Evolutionary conservation across 108 stramenopile genomes (phyloP).

Genomic region (Nannochloropsis gaditana): DNA sequence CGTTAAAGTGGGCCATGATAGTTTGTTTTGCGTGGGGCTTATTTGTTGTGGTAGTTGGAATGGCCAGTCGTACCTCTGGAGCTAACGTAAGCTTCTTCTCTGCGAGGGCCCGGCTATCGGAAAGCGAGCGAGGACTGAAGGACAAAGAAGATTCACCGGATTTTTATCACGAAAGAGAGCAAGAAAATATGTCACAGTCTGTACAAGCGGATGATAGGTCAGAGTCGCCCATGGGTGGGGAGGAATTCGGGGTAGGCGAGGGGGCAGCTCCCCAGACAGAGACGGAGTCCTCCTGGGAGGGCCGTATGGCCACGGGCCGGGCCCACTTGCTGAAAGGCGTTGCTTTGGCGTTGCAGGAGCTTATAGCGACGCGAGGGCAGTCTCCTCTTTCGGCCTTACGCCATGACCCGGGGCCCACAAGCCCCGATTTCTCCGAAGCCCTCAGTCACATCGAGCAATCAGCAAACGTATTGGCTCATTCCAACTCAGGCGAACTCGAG

Average conservation of each 20-base stretch:
- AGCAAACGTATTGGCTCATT: not conserved
- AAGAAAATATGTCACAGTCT: not conserved
- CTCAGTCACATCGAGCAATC: not conserved
- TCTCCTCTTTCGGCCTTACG: not conserved
- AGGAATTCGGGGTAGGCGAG: not conserved
- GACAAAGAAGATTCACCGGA: no score
- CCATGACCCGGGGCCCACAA: not conserved
- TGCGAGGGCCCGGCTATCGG: not conserved
- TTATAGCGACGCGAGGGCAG: not conserved
- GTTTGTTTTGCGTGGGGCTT: not conserved
- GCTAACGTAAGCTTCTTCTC: not conserved
- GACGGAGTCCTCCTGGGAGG: not conserved
- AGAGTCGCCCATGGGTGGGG: not conserved
- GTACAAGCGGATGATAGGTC: not conserved
- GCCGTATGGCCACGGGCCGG: not conserved
- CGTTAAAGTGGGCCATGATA: not conserved
- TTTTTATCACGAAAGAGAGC: not conserved
- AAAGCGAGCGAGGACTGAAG: not conserved
- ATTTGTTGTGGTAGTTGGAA: not conserved
- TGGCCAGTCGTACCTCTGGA: not conserved
- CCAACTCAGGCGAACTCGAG: not conserved
- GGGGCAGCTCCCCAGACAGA: not conserved
- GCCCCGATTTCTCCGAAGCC: not conserved
- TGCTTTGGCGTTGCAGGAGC: not conserved
- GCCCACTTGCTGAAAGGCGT: not conserved